Conservation (phyloP, 805 yeast genomes). For the Lipomyces chichibuensis region DNA sequence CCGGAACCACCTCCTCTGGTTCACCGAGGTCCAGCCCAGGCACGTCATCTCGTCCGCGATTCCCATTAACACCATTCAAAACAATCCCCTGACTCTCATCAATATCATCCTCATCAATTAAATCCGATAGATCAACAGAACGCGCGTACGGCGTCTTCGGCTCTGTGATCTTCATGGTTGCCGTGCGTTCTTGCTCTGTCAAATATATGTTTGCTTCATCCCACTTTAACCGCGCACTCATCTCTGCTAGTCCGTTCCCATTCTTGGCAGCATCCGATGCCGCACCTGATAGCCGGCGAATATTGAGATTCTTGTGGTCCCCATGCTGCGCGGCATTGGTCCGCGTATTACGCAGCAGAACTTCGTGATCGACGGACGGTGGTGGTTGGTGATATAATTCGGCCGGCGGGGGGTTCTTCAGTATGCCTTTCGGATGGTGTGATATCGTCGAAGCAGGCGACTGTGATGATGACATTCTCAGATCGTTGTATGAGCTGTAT, state of each 20-base stretch:
- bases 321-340: constrained; percentile 24
- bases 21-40: constrained; percentile 40
- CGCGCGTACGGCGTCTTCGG: constrained; percentile 96
- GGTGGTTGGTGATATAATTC: constrained; percentile 22
- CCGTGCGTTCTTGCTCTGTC: constrained; percentile 72
- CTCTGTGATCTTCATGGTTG: constrained; percentile 85
- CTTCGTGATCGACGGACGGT: constrained; percentile 28
- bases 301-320: constrained; percentile 18
- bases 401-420: constrained; percentile 30
- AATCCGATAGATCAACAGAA: constrained; percentile 75
- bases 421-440: constrained; percentile 25
- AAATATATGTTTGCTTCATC: constrained; percentile 74
- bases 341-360: constrained; percentile 24
- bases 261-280: not conserved
- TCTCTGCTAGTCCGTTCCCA: not conserved
- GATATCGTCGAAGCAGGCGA: not conserved
- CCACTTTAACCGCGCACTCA: constrained; percentile 54
- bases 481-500: not conserved
- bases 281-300: constrained; percentile 13
- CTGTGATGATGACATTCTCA: not conserved
- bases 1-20: constrained; percentile 38
- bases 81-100: constrained; percentile 54
- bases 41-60: constrained; percentile 39
- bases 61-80: constrained; percentile 45
- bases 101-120: constrained; percentile 72